Percentiles rank a stretch among this genome's conserved stretches.
Evolutionary conservation across 2,329 filamentous ascomycete species (phyloP).

Genomic region (Zopfia rhizophila): DNA sequence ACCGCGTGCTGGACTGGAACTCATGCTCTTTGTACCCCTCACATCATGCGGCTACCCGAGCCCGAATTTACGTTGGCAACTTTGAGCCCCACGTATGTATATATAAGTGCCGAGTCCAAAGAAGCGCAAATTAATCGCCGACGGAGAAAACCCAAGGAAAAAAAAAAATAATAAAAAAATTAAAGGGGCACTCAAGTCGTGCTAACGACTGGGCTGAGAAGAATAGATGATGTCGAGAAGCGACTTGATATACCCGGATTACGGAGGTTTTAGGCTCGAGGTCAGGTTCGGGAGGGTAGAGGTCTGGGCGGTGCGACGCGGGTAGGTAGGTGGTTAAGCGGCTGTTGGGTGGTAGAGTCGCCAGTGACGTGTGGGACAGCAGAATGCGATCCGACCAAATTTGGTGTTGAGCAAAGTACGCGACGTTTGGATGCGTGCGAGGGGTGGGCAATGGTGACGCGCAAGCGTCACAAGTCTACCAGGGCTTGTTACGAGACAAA

Average conservation of each 20-base stretch:
- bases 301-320: neutral
- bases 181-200: too few species aligned
- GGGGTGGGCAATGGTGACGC: conserved; percentile 29
- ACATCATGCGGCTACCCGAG: conserved; percentile 53
- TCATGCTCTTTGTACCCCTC: conserved; percentile 50
- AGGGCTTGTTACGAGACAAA: conserved; percentile 28
- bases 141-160: too few species aligned
- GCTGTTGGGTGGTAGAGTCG: neutral
- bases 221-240: too few species aligned
- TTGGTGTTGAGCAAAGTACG: conserved; percentile 21
- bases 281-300: too few species aligned
- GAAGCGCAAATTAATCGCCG: too few species aligned
- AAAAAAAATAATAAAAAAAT: too few species aligned
- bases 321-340: neutral
- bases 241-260: too few species aligned
- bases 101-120: too few species aligned
- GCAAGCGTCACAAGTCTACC: conserved; percentile 43
- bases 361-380: neutral
- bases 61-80: conserved; percentile 21
- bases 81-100: neutral
- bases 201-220: too few species aligned
- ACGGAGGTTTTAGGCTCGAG: neutral
- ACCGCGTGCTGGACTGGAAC: conserved; percentile 49
- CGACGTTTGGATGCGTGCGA: conserved; percentile 27
- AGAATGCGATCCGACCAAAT: conserved; percentile 17